Conservation (phyloP, 805 yeast species). For the Lipomyces oligophaga region DNA sequence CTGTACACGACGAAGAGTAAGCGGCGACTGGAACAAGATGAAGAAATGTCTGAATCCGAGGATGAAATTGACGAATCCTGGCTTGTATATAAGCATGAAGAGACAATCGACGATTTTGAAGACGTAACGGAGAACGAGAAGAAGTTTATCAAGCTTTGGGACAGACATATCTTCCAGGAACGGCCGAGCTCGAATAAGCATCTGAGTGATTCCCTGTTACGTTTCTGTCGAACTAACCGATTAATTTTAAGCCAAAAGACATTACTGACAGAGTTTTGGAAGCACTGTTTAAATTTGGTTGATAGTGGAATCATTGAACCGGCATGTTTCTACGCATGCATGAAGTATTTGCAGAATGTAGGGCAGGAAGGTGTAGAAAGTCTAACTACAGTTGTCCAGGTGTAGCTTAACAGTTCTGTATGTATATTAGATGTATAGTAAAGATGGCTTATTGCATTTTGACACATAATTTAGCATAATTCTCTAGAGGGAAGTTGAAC, state of each 20-base stretch:
- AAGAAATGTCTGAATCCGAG: slow-evolving; percentile 24
- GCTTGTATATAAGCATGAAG: slow-evolving; percentile 23
- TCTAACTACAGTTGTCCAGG: too few relatives aligned
- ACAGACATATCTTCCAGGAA: slow-evolving; percentile 24
- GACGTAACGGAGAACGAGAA: slow-evolving; percentile 23
- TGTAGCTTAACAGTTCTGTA: too few relatives aligned
- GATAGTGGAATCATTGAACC: slow-evolving; percentile 24
- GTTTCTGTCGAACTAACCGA: slow-evolving; percentile 18
- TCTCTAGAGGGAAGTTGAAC: too few relatives aligned
- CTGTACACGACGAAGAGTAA: slow-evolving; percentile 22
- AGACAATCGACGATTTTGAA: slow-evolving; percentile 26
- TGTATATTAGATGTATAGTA: too few relatives aligned
- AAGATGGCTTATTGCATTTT: too few relatives aligned
- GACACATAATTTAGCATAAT: too few relatives aligned
- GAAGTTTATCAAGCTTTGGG: slow-evolving; percentile 23
- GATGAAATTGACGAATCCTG: slow-evolving; percentile 23
- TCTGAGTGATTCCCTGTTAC: slow-evolving; percentile 20
- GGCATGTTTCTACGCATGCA: slow-evolving; percentile 21
- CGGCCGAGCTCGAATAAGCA: slow-evolving; percentile 21
- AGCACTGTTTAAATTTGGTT: slow-evolving; percentile 22
- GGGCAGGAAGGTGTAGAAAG: slow-evolving; percentile 6
- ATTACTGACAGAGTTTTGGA: slow-evolving; percentile 20
- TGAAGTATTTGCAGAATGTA: slow-evolving; percentile 14
- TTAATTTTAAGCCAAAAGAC: slow-evolving; percentile 5
- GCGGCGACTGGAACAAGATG: slow-evolving; percentile 13